A percentile compares a stretch with the other conserved stretches of the same genome.
These are phyloP conservation scores for Ensete glaucum DNA, from an alignment of 176 grass and related monocot species.

Conservation along the genomic window DNA sequence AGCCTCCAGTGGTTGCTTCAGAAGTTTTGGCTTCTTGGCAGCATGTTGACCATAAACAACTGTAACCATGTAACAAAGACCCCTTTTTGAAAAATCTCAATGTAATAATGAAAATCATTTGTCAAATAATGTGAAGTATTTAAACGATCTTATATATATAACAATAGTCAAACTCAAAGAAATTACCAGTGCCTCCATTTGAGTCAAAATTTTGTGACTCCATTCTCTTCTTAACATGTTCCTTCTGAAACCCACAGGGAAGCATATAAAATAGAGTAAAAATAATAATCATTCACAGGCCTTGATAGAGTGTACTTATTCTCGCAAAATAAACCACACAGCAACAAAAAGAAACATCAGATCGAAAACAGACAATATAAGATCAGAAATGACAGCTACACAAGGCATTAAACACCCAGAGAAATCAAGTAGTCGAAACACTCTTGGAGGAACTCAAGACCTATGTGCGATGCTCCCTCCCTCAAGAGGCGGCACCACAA, in stretches of 20 bases:
- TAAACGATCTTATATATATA: constrained; percentile 3
- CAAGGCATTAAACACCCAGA: no score
- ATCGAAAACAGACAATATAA: background rate
- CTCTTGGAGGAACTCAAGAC: background rate
- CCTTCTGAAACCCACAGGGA: constrained; percentile 41
- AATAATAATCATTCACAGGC: constrained; percentile 6
- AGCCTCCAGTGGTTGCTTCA: constrained; percentile 43
- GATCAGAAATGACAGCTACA: background rate
- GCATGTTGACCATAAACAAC: constrained; percentile 71
- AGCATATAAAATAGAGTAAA: background rate
- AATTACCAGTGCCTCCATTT: constrained; percentile 79
- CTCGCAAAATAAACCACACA: background rate
- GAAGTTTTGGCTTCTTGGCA: constrained; percentile 61
- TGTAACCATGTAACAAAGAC: constrained; percentile 18
- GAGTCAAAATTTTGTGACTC: constrained; percentile 63
- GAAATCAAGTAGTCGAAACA: background rate
- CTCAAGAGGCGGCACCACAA: background rate
- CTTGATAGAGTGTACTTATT: background rate
- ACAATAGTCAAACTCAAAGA: background rate
- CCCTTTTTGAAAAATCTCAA: constrained; percentile 13
- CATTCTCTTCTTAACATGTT: constrained; percentile 67
- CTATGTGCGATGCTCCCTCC: background rate
- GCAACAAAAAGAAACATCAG: background rate
- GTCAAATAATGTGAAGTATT: constrained; percentile 26
- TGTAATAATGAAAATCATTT: background rate